Base-by-base conservation (phyloP, 169 alveolate genomes). In the Cyclospora cayetanensis region DNA sequence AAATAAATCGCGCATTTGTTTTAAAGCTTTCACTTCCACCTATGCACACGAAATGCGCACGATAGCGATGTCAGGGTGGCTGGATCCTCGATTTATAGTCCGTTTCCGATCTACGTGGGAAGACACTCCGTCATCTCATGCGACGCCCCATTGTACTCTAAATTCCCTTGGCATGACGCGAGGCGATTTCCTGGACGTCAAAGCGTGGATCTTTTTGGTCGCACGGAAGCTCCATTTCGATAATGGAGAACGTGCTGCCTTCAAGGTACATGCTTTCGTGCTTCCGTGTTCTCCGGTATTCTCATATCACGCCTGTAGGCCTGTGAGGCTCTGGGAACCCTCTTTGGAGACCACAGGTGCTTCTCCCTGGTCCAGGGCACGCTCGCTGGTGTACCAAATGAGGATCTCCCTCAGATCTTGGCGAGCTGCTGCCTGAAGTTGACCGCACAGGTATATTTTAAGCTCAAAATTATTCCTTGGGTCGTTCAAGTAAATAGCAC, bases 401-500 rank as follows among this genome's bases (percentile, higher is more conserved):
- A 85, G 25, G 91, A 85, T 46, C 15, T 85, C 20, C 91, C 80
- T 15, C 91, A 85, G 50, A 34, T 66, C 68, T 50, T 85, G 22
- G 91, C 83, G 31, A 63, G 91, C 31, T 85, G 80, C 41, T 85
- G 91, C 39, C 84, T 85, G 39, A 85, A 85, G 27, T 83, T 85
- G 2, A 85, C 91, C 18, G 91, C 91, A 12, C 91, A 85, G 91
- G 91, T 85, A 82, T 18, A 65, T 42, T 31, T 52, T 41, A 20
- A 46, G 50, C 34, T 29, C 52, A 41, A 5, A 3, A 1, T 12
- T 34, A 15, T 18, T 15, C 22, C 34, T 79, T 39, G 18, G 39
- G 46, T 27, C 34, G n/a, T 37, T 15, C 72, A 29, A 79, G 53
- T 79, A 72, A 79, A 34, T 42, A 43, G 39, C 50, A 79, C 34